These are phyloP conservation scores for Sporobolomyces phaffii DNA, from an alignment of 768 basidiomycete species.

Conservation along the genomic window DNA sequence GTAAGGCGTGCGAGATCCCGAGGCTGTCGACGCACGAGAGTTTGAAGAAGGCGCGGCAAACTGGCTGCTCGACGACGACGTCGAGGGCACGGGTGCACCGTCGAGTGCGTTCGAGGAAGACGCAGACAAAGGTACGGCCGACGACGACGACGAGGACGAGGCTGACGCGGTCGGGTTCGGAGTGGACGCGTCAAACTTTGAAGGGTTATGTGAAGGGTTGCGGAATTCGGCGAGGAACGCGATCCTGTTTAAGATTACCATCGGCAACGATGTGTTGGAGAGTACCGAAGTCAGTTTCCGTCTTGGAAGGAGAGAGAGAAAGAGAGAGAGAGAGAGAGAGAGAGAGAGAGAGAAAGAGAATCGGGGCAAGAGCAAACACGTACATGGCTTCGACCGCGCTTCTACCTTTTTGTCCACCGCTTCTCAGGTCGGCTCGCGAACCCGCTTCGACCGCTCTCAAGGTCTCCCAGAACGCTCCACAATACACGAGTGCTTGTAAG, in stretches of 20 bases:
- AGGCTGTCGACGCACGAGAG: too few species aligned
- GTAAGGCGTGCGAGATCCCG: too few species aligned
- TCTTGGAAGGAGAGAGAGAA: not conserved
- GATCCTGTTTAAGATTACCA: constrained; percentile 45
- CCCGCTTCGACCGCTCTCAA: constrained; percentile 65
- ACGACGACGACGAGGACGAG: too few species aligned
- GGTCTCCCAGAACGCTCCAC: constrained; percentile 72
- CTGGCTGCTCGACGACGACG: not conserved
- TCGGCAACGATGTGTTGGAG: too few species aligned
- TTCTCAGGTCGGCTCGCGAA: constrained; percentile 49
- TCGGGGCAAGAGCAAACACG: constrained; percentile 32
- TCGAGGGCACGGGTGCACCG: not conserved
- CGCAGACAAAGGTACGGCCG: constrained; percentile 36
- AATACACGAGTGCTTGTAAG: constrained; percentile 82
- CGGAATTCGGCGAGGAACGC: constrained; percentile 71
- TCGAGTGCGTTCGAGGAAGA: constrained; percentile 49
- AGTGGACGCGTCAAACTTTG: constrained; percentile 8
- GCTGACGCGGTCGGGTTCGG: not conserved
- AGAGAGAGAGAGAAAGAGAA: not conserved
- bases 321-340: not conserved
- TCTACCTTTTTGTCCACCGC: constrained; percentile 40
- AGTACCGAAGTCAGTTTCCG: constrained; percentile 50
- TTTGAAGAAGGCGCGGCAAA: constrained; percentile 19
- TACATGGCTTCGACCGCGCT: constrained; percentile 51
- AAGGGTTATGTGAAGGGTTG: constrained; percentile 11